Conservation (phyloP, 176 grass and related monocot genomes). For the Eleusine indica region DNA sequence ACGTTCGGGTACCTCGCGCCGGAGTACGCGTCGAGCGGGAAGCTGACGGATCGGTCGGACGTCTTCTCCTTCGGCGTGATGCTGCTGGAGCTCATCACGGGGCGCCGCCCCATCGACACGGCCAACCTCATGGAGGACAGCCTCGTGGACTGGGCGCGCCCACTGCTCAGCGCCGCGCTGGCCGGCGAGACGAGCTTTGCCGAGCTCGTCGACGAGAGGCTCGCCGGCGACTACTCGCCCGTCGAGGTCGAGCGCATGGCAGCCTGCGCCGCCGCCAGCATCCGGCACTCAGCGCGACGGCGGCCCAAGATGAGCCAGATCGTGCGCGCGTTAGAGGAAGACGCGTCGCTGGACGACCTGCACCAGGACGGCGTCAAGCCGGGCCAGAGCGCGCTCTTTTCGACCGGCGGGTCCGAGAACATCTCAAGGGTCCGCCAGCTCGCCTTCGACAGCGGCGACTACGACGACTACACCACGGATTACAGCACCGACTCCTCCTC, state of each 20-base stretch:
- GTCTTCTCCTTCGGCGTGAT: conserved; percentile 75
- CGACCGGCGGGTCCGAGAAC: background rate
- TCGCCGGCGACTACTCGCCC: conserved; percentile 33
- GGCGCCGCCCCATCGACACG: conserved; percentile 49
- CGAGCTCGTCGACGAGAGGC: conserved; percentile 42
- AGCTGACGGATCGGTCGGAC: conserved; percentile 57
- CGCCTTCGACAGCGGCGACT: conserved; percentile 38
- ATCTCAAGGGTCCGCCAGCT: conserved; percentile 31
- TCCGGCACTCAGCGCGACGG: conserved; percentile 51
- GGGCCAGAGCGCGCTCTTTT: conserved; percentile 42
- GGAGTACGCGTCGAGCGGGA: conserved; percentile 55
- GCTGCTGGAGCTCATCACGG: conserved; percentile 67
- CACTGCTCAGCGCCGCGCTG: conserved; percentile 30
- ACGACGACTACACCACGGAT: conserved; percentile 13
- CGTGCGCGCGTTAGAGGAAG: conserved; percentile 50
- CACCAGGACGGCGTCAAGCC: conserved; percentile 35
- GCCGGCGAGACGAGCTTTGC: conserved; percentile 11
- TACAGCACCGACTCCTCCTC: conserved; percentile 23
- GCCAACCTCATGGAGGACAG: conserved; percentile 56
- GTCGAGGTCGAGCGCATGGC: conserved; percentile 50
- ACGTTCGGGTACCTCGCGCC: conserved; percentile 68
- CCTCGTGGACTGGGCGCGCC: conserved; percentile 66
- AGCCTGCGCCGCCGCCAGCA: conserved; percentile 50
- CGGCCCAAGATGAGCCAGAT: conserved; percentile 67
- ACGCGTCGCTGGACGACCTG: conserved; percentile 46